Percentiles rank a stretch among this genome's conserved stretches.
These are phyloP conservation scores for Saccharum spontaneum DNA, from an alignment of 176 grass and related monocot species.

Conservation along the genomic window DNA sequence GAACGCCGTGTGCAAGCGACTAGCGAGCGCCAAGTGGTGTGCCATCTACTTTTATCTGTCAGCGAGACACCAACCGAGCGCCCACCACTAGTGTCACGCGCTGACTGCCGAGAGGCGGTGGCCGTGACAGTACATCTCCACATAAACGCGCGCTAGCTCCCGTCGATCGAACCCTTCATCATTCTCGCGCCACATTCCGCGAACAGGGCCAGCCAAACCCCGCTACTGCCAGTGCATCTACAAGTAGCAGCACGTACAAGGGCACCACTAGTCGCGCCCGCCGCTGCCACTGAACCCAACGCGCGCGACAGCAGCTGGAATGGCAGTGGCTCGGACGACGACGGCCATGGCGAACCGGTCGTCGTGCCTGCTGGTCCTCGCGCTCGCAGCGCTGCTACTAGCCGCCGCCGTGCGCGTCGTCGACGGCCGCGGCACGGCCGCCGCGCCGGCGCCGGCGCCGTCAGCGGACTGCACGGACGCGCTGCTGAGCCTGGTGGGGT, in stretches of 20 bases:
- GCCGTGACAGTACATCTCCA: neutral
- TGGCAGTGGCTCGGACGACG: neutral
- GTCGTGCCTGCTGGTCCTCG: neutral
- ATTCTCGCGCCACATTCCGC: neutral
- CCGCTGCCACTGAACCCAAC: too few species aligned
- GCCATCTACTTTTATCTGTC: neutral
- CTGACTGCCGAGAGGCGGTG: neutral
- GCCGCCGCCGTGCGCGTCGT: too few species aligned
- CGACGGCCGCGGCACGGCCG: too few species aligned
- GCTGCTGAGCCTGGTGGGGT: conserved; percentile 59
- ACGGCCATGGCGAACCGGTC: neutral
- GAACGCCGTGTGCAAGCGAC: neutral
- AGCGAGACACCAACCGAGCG: conserved; percentile 18
- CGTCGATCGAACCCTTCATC: neutral
- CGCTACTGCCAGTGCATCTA: neutral
- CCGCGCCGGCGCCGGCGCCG: conserved; percentile 46
- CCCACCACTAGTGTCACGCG: conserved; percentile 7
- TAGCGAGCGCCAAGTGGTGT: conserved; percentile 3
- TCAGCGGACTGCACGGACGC: conserved; percentile 55
- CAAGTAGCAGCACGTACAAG: neutral
- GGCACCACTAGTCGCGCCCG: too few species aligned
- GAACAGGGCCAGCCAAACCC: too few species aligned
- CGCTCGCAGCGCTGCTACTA: neutral
- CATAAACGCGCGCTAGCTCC: conserved; percentile 4
- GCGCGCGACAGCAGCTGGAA: neutral